These are phyloP conservation scores for Dinochytrium kinnereticum DNA, from an alignment of 371 early-diverging fungal genomes.

Conservation along the genomic window DNA sequence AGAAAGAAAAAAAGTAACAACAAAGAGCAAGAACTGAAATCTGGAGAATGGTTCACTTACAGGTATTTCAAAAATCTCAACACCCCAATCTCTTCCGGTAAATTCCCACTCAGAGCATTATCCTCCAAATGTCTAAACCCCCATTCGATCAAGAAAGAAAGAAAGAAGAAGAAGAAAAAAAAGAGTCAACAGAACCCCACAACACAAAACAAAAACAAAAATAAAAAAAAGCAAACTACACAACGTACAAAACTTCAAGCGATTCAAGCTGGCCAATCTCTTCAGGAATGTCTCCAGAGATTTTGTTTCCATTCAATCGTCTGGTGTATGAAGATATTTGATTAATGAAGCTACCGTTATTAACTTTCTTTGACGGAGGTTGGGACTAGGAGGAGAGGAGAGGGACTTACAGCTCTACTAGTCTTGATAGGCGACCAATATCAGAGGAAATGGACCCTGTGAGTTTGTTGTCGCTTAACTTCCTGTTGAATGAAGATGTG, in stretches of 20 bases:
- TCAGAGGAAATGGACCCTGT: slow-evolving; percentile 15
- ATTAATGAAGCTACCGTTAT: not conserved
- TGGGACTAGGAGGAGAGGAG: not conserved
- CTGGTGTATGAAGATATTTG: too few species aligned
- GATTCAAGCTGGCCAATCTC: not conserved
- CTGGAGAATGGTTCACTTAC: not conserved
- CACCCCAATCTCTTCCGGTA: not conserved
- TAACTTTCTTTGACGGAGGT: not conserved
- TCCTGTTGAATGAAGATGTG: not conserved
- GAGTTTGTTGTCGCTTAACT: slow-evolving; percentile 16
- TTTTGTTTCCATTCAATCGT: not conserved
- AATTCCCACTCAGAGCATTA: not conserved
- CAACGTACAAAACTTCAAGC: not conserved
- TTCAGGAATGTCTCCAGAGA: not conserved
- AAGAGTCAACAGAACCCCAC: too few species aligned
- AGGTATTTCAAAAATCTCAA: not conserved
- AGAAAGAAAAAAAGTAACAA: not conserved
- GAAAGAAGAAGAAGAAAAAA: too few species aligned
- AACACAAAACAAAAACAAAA: too few species aligned
- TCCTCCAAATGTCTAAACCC: not conserved
- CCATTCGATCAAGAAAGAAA: too few species aligned
- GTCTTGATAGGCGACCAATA: not conserved
- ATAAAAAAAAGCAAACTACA: too few species aligned
- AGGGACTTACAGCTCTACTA: slow-evolving; percentile 3
- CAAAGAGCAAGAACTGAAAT: not conserved